Conservation (phyloP, 2,329 filamentous ascomycete species). For the Fusarium subglutinans region DNA sequence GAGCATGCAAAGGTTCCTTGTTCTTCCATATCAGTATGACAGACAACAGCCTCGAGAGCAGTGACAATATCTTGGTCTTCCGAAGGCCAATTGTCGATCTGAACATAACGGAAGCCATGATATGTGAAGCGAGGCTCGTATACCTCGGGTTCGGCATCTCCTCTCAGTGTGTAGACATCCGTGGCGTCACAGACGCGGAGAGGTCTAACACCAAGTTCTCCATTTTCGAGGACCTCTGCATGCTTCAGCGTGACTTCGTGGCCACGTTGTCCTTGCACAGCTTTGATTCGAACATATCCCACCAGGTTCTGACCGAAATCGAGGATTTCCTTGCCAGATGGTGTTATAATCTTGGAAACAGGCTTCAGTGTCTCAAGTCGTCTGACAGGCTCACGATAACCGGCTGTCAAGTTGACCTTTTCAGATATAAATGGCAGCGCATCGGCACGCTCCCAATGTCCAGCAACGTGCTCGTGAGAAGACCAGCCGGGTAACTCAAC, state of each 20-base stretch:
- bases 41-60: slow-evolving; percentile 46
- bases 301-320: slow-evolving; percentile 69
- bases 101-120: slow-evolving; percentile 64
- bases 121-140: slow-evolving; percentile 61
- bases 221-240: slow-evolving; percentile 64
- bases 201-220: slow-evolving; percentile 52
- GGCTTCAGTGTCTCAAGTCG: slow-evolving; percentile 46
- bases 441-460: slow-evolving; percentile 25
- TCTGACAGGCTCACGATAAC: slow-evolving; percentile 57
- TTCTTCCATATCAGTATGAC: slow-evolving; percentile 63
- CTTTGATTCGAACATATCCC: slow-evolving; percentile 55
- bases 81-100: slow-evolving; percentile 56
- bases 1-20: slow-evolving; percentile 64
- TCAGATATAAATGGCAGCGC: slow-evolving; percentile 19
- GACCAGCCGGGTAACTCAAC: slow-evolving; percentile 38
- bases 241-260: slow-evolving; percentile 58
- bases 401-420: slow-evolving; percentile 46
- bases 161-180: slow-evolving; percentile 51
- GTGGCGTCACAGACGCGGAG: slow-evolving; percentile 61
- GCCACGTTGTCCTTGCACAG: slow-evolving; percentile 48
- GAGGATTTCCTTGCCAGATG: slow-evolving; percentile 56
- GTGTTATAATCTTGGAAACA: slow-evolving; percentile 45
- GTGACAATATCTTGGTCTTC: slow-evolving; percentile 31
- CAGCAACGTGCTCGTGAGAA: not conserved
- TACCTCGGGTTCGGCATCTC: slow-evolving; percentile 22